Evolutionary conservation across 805 yeast genomes (phyloP), one percentile per base, ranked within the genome.

Genomic region (Wickerhamia fluorescens): DNA sequence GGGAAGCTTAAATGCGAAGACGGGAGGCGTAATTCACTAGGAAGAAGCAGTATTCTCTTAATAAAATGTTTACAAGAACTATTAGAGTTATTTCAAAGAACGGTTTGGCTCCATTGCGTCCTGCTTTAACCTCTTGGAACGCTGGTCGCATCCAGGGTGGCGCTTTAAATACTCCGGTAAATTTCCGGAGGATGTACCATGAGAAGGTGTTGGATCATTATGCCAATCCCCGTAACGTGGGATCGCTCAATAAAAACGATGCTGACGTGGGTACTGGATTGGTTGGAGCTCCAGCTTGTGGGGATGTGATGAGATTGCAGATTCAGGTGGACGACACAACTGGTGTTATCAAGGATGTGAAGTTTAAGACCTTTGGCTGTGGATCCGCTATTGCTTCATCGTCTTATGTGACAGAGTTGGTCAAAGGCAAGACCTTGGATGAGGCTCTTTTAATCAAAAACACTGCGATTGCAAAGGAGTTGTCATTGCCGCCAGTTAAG

Each of bases 231-330:
- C 75, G 98, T 58, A 92, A 92, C 52, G 97, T 92, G 16, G 98
- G 98, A 11, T 73, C 95, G 5, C 62, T 92, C 57, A 86, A 88
- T 60, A 87, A 88, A 59, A 69, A 67, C 31, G 71, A 74, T 35
- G 49, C 61, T 11, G 73, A 77, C 42, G 96, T 92, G 8, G 98
- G 98, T 24, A 92, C 97, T 1, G 98, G 98, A 1, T 70, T 92
- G 25, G 98, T 92, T 10, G 98, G 98, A 33, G 97, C 98, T 0
- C 97, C 98, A 31, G 98, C 98, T 0, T 92, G 98, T 64, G 98
- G 98, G 32, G 98, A 92, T 65, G 98, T 92, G 25, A 92, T 92
- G 96, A 81, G 94, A 62, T 71, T 92, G 41, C 97, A 92, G 58
- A 92, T 92, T 49, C 76, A 88, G 54, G 98, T 92, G 7, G 79